A percentile compares a stretch with the other conserved stretches of the same genome.
Conservation (phyloP, 164 flowering plant species). For the Kingdonia uniflora region DNA sequence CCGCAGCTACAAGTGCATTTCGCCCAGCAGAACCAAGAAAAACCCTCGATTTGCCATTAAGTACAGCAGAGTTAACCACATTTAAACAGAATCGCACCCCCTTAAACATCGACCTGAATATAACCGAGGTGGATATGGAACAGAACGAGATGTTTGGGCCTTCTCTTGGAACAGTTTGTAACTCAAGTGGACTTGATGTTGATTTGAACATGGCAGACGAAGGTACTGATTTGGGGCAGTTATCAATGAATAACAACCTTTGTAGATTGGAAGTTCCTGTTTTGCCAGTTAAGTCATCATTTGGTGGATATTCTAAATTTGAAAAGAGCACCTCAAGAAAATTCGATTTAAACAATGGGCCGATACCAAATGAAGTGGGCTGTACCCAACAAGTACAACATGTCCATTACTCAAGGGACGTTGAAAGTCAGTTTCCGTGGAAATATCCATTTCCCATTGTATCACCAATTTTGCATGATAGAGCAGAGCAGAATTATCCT, state of each 20-base stretch:
- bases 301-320: conserved; percentile 30
- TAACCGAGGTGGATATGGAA: conserved; percentile 47
- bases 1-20: conserved; percentile 97
- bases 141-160: conserved; percentile 11
- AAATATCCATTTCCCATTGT: conserved; percentile 34
- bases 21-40: conserved; percentile 92
- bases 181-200: conserved; percentile 65
- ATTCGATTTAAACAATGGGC: conserved; percentile 85
- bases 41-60: conserved; percentile 27
- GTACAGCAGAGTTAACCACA: conserved; percentile 9
- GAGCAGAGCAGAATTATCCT: conserved; percentile 47
- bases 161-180: conserved; percentile 14
- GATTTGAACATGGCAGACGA: conserved; percentile 75
- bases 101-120: conserved; percentile 77
- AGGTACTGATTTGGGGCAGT: conserved; percentile 37
- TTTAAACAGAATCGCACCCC: conserved; percentile 37
- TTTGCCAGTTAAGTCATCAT: conserved; percentile 20
- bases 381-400: conserved; percentile 24
- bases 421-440: conserved; percentile 45
- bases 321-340: conserved; percentile 38
- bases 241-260: conserved; percentile 15
- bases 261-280: conserved; percentile 25
- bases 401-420: conserved; percentile 29
- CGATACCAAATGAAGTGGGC: conserved; percentile 50
- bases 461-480: conserved; percentile 50